A percentile compares a stretch with the other conserved stretches of the same genome.
These are phyloP conservation scores for Monilinia aucupariae DNA, from an alignment of 2,329 filamentous ascomycete species.

Conservation along the genomic window DNA sequence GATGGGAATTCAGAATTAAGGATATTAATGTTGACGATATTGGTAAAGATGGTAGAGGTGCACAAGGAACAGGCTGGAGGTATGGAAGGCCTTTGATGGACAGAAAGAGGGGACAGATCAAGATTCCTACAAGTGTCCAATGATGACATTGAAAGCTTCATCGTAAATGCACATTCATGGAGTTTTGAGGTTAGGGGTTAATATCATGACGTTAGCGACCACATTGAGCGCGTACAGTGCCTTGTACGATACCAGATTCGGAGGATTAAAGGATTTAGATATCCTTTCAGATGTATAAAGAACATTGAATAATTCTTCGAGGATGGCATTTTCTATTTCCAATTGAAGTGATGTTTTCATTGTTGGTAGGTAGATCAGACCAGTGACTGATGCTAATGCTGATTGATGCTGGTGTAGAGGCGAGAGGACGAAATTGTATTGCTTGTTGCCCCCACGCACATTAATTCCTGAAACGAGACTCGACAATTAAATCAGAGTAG, in stretches of 20 bases:
- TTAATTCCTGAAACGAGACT: no score
- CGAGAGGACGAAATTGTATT: no score
- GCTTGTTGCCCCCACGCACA: not conserved
- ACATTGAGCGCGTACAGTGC: conserved; percentile 8
- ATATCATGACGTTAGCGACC: conserved; percentile 15
- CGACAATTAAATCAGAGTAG: no score
- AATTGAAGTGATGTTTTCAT: not conserved
- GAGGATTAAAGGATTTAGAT: not conserved
- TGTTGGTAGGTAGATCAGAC: no score
- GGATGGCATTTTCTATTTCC: not conserved
- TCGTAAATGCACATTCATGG: conserved; percentile 13
- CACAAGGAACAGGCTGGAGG: conserved; percentile 52
- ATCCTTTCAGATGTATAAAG: not conserved
- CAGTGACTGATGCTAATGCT: no score
- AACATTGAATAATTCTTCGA: not conserved
- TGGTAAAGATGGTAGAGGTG: conserved; percentile 48
- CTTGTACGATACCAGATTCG: conserved; percentile 6
- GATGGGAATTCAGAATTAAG: conserved; percentile 60
- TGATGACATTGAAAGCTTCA: conserved; percentile 20
- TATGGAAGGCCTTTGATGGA: conserved; percentile 61
- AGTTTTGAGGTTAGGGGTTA: conserved; percentile 9
- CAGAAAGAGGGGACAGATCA: conserved; percentile 57
- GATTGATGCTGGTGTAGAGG: not conserved
- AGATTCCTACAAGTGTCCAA: conserved; percentile 58
- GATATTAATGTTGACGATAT: conserved; percentile 52